Base-by-base conservation (phyloP, 73 alveolate genomes). In the Uronychia binucleata region DNA sequence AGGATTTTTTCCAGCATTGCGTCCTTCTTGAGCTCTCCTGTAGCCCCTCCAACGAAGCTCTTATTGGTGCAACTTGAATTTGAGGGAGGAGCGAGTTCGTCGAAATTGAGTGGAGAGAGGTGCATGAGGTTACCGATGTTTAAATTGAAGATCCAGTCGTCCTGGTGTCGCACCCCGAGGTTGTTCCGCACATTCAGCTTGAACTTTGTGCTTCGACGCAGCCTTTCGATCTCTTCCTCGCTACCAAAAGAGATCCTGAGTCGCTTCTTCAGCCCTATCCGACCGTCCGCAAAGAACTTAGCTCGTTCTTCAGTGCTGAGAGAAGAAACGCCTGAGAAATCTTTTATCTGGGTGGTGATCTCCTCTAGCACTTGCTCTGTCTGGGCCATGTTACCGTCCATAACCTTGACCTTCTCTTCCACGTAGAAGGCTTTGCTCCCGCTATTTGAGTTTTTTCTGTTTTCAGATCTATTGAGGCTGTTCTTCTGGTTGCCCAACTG, bases 21-120 rank as follows among this genome's bases (percentile, higher is more conserved):
- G 82, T 95, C 98, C 78, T 96, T 84, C 46, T 90, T 86, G 59
- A 95, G 87, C 86, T 95, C 96, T 0, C n/a, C 28, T 81, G 32
- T 5, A 67, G 78, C 8, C 13, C 33, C 34, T 57, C 77, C 94
- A 82, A 74, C 94, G 34, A 74, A 77, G 28, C 34, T 88, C n/a
- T 19, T 46, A 19, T 11, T 46, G n/a, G n/a, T n/a, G n/a, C n/a
- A n/a, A n/a, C n/a, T n/a, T n/a, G n/a, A n/a, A n/a, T n/a, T n/a
- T n/a, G n/a, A n/a, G 5, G 67, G 84, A 93, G 97, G 81, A 92
- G 91, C 78, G 94, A 88, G 79, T 33, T 88, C 94, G 77, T 88
- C 94, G 27, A 83, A 76, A 29, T 81, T 80, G 80, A 88, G 57
- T 26, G 94, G 94, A 25, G 86, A 35, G 60, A 88, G 31, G 59